These are phyloP conservation scores for Epichloe typhina DNA, from an alignment of 2,329 filamentous ascomycete species.

Conservation along the genomic window DNA sequence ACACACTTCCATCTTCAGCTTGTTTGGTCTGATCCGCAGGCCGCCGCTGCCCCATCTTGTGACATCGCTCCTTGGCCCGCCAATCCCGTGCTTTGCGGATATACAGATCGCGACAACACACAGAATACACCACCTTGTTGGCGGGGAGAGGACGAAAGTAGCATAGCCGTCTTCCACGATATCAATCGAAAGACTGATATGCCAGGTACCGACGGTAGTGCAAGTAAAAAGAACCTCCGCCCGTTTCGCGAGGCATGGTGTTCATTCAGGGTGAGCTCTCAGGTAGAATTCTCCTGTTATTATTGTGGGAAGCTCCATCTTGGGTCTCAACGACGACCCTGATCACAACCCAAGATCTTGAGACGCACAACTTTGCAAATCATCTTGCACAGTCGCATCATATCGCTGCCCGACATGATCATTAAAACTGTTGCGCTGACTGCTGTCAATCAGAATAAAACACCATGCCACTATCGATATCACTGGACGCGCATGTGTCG, in stretches of 20 bases:
- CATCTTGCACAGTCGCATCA: not conserved
- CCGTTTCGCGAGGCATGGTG: conserved; percentile 1
- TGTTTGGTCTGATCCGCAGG: too few species aligned
- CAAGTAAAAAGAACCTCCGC: not conserved
- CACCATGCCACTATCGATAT: conserved; percentile 12
- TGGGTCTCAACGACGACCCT: not conserved
- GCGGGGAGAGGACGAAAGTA: not conserved
- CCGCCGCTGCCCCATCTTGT: not conserved
- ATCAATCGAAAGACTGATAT: not conserved
- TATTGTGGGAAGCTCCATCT: not conserved
- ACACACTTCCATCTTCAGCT: too few species aligned
- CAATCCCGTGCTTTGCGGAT: not conserved
- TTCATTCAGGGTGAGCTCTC: not conserved
- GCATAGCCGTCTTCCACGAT: not conserved
- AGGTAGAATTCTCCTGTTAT: not conserved
- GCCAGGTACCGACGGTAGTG: not conserved
- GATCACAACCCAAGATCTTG: not conserved
- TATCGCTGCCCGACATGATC: not conserved
- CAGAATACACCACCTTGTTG: not conserved
- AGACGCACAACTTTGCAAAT: not conserved
- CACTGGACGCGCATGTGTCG: conserved; percentile 10
- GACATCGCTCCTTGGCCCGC: not conserved
- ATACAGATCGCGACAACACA: not conserved
- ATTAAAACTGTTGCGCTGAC: conserved; percentile 5
- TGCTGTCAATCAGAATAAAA: conserved; percentile 6